phyloP scores from a whole-genome alignment of 257 asterid species.

The Nicotiana undulata region DNA sequence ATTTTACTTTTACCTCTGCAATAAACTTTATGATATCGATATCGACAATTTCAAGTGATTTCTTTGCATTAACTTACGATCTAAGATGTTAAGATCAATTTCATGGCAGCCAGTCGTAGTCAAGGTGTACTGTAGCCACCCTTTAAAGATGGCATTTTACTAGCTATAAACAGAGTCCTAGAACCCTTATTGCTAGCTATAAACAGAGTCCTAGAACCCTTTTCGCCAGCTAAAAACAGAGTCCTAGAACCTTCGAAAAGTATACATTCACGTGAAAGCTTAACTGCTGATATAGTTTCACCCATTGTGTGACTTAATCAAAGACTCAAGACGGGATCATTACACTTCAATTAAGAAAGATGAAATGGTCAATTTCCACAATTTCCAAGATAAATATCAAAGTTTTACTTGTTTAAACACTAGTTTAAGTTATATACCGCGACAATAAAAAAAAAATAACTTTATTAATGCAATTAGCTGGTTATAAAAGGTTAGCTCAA shows the following conservation, averaged over 20 bases:
- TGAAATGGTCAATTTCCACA: neutral
- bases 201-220: neutral
- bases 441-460: too few relatives aligned
- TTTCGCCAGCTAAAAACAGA: neutral
- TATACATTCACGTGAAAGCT: neutral
- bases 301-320: neutral
- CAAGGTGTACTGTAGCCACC: neutral
- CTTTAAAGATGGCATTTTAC: neutral
- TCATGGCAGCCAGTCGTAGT: neutral
- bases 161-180: neutral
- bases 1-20: too few relatives aligned
- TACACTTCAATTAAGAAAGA: neutral
- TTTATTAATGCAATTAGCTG: too few relatives aligned
- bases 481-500: too few relatives aligned
- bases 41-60: neutral
- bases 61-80: neutral
- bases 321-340: neutral
- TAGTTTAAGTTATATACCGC: too few relatives aligned
- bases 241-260: neutral
- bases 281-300: neutral
- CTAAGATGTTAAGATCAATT: too few relatives aligned
- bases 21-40: neutral
- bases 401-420: too few relatives aligned
- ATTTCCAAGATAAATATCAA: too few relatives aligned
- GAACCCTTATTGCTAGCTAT: neutral